Evolutionary conservation across 129 eudicot species (phyloP).

Genomic region (Chrysanthemum lavandulifolium): DNA sequence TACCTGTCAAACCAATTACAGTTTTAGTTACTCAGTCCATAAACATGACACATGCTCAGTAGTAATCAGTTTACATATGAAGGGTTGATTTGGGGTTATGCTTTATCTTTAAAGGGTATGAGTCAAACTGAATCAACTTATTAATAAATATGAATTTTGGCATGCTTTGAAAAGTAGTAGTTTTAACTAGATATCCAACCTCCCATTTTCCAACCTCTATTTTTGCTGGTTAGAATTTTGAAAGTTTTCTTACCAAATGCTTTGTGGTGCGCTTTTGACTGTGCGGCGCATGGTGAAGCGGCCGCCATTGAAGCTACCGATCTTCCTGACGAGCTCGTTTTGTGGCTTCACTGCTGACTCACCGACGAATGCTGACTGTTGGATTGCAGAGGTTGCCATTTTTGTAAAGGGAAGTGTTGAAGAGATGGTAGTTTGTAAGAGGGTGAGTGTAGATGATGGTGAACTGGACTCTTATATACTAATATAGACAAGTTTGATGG

Average conservation of each 20-base stretch:
- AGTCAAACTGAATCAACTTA: too few species aligned
- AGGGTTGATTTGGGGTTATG: too few species aligned
- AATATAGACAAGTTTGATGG: constrained; percentile 18
- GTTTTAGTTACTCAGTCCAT: too few species aligned
- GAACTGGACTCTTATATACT: constrained; percentile 24
- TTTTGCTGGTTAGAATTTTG: too few species aligned
- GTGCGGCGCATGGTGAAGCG: constrained; percentile 67
- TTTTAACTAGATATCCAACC: too few species aligned
- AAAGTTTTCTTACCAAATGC: constrained; percentile 44
- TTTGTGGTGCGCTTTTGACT: constrained; percentile 58
- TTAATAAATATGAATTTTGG: too few species aligned
- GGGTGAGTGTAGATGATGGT: constrained; percentile 1
- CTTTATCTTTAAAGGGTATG: too few species aligned
- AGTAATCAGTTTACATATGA: too few species aligned
- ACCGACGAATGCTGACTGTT: constrained; percentile 54
- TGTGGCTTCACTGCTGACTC: constrained; percentile 35
- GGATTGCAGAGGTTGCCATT: constrained; percentile 59
- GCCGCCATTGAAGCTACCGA: constrained; percentile 46
- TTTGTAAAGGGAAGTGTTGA: not conserved
- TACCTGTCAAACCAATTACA: constrained; percentile 38
- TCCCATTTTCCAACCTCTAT: too few species aligned
- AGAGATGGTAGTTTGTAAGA: constrained; percentile 5
- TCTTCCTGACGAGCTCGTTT: constrained; percentile 45
- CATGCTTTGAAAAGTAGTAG: too few species aligned
- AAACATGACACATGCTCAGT: too few species aligned